Conservation (phyloP, 1,284 basidiomycete species). For the Cutaneotrichosporon cyanovorans region DNA sequence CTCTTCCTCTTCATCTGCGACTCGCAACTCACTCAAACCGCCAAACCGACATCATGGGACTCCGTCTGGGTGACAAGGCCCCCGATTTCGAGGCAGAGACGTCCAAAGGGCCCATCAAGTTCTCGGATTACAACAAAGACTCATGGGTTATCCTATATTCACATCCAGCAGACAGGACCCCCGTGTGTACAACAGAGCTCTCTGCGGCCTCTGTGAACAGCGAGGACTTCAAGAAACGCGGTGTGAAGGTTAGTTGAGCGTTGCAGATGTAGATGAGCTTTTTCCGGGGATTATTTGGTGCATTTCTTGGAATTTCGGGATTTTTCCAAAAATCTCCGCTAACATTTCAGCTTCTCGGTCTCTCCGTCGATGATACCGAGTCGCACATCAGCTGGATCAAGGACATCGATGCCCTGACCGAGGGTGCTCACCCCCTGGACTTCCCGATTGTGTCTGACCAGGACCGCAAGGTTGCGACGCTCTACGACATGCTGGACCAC, state of each 20-base stretch:
- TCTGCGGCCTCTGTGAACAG: constrained; percentile 83
- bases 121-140: constrained; percentile 84
- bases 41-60: constrained; percentile 27
- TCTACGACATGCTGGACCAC: constrained; percentile 76
- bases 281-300: not conserved
- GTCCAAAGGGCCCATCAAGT: constrained; percentile 55
- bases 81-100: constrained; percentile 58
- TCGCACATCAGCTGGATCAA: constrained; percentile 85
- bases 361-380: constrained; percentile 83
- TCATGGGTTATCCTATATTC: constrained; percentile 91
- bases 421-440: constrained; percentile 57
- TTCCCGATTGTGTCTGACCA: constrained; percentile 96
- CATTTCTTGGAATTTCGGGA: not conserved
- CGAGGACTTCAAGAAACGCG: constrained; percentile 76
- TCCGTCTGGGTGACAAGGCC: constrained; percentile 41
- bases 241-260: constrained; percentile 59
- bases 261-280: not conserved
- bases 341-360: constrained; percentile 59
- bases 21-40: constrained; percentile 4
- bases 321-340: not conserved
- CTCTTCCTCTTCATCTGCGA: constrained; percentile 1
- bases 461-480: constrained; percentile 71
- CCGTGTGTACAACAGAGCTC: constrained; percentile 89
- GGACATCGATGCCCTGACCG: constrained; percentile 73
- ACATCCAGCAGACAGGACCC: constrained; percentile 66